phyloP scores from a whole-genome alignment of 345 rosid species.

The Bruguiera sexangula region DNA sequence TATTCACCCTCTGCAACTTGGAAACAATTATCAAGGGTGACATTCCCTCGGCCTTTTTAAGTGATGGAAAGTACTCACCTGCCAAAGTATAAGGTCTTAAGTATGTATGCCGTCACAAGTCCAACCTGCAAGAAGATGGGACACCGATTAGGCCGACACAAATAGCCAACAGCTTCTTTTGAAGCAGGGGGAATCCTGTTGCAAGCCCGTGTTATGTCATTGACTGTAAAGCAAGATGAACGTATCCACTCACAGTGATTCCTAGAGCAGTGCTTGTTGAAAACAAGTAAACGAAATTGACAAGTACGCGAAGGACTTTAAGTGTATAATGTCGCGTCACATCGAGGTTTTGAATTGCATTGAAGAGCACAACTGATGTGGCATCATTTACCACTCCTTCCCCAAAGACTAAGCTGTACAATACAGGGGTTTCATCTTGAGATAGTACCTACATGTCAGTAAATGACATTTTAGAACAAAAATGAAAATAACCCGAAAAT shows the following conservation, averaged over 20 bases:
- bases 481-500: background rate
- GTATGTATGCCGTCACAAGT: conserved; percentile 59
- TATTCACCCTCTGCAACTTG: background rate
- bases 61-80: conserved; percentile 33
- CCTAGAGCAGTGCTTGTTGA: conserved; percentile 76
- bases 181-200: background rate
- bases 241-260: conserved; percentile 44
- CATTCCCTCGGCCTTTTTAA: no score
- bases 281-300: conserved; percentile 74
- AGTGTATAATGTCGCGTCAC: conserved; percentile 40
- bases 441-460: conserved; percentile 56
- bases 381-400: conserved; percentile 98
- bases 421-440: conserved; percentile 83
- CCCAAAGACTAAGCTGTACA: conserved; percentile 87
- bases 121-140: conserved; percentile 51
- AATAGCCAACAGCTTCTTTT: background rate
- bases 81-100: conserved; percentile 64
- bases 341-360: conserved; percentile 75
- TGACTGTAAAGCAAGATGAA: background rate
- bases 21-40: background rate
- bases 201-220: background rate
- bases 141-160: conserved; percentile 6
- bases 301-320: conserved; percentile 41
- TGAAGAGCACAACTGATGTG: conserved; percentile 78
- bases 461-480: background rate